These are phyloP conservation scores for Eutypella sp. DNA, from an alignment of 2,329 filamentous ascomycete genomes.

Conservation along the genomic window DNA sequence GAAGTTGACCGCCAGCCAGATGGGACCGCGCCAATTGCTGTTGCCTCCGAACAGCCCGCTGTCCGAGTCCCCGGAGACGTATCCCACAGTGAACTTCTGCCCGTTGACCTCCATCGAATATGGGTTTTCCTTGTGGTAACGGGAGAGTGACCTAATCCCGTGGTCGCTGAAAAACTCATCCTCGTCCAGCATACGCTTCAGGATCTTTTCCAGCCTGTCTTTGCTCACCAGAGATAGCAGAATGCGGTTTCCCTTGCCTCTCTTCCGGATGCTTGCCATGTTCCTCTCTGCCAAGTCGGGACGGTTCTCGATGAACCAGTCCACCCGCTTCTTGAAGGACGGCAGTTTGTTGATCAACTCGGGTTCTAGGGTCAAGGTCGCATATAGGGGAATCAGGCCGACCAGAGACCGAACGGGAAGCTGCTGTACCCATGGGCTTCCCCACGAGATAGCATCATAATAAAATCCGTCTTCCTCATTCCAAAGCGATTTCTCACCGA, in stretches of 20 bases:
- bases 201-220: constrained; percentile 82
- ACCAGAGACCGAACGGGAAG: constrained; percentile 88
- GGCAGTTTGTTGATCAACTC: constrained; percentile 90
- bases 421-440: constrained; percentile 88
- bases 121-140: constrained; percentile 83
- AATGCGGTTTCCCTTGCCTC: constrained; percentile 85
- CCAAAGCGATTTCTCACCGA: constrained; percentile 80
- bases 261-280: constrained; percentile 86
- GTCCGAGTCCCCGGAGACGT: constrained; percentile 93
- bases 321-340: constrained; percentile 83
- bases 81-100: constrained; percentile 80
- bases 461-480: constrained; percentile 97
- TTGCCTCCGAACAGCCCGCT: constrained; percentile 93
- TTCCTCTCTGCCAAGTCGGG: constrained; percentile 86
- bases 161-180: constrained; percentile 87
- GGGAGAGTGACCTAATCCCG: constrained; percentile 87
- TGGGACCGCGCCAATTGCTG: constrained; percentile 95
- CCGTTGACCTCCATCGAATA: constrained; percentile 96
- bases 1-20: constrained; percentile 96
- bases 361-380: constrained; percentile 86
- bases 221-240: constrained; percentile 88
- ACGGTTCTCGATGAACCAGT: constrained; percentile 91
- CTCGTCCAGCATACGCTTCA: constrained; percentile 89
- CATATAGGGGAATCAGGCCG: constrained; percentile 88
- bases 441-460: constrained; percentile 97